Conservation (phyloP, 805 yeast species). For the Cyberlindnera maritima region DNA sequence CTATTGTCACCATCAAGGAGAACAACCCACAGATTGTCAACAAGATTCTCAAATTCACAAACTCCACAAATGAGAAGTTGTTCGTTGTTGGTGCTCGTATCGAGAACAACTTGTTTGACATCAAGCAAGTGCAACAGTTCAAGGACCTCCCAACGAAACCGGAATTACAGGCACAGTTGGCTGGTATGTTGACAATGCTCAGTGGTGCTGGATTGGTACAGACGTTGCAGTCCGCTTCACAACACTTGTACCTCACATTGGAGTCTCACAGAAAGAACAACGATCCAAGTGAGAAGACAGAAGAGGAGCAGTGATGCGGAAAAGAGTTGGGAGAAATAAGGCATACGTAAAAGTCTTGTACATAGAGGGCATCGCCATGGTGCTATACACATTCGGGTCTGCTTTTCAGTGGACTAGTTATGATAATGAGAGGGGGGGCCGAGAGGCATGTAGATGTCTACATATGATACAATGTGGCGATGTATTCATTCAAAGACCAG, state of each 20-base stretch:
- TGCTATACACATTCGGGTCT: not conserved
- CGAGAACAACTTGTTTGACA: constrained; percentile 55
- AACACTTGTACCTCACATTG: constrained; percentile 69
- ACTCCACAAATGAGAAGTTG: constrained; percentile 65
- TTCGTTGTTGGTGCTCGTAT: constrained; percentile 84
- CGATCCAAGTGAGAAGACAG: constrained; percentile 25
- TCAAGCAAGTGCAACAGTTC: constrained; percentile 54
- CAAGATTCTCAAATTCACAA: constrained; percentile 57
- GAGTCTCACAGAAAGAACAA: constrained; percentile 54
- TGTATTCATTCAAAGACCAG: no score
- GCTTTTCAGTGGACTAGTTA: not conserved
- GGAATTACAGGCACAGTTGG: constrained; percentile 75
- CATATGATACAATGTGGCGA: no score
- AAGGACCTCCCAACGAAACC: constrained; percentile 71
- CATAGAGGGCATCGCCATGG: not conserved
- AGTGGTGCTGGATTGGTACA: constrained; percentile 89
- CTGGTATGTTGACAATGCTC: constrained; percentile 75
- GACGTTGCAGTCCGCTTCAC: constrained; percentile 71
- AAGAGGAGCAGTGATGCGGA: not conserved
- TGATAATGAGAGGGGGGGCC: not conserved
- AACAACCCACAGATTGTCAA: constrained; percentile 70
- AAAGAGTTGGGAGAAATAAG: not conserved
- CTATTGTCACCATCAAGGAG: constrained; percentile 64
- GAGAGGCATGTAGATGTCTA: not conserved
- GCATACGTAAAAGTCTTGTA: constrained; percentile 1